phyloP scores from a whole-genome alignment of 2,329 filamentous ascomycete species.

The Pyrenochaeta sp. region DNA sequence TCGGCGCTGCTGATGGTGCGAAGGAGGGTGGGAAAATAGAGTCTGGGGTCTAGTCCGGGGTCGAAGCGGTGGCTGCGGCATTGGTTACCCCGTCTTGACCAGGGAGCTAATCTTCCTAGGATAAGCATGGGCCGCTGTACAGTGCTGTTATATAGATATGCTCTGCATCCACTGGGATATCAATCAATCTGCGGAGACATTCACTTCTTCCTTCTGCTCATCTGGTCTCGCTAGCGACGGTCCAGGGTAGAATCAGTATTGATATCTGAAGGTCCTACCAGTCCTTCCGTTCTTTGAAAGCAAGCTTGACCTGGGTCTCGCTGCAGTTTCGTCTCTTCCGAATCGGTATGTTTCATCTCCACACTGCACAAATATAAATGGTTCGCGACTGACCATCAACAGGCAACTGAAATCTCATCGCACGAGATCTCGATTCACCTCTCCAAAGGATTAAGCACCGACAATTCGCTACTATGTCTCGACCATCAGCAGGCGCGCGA shows the following conservation, averaged over 20 bases:
- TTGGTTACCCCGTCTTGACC: constrained; percentile 33
- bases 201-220: constrained; percentile 17
- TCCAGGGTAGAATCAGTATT: constrained; percentile 10
- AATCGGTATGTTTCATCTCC: constrained; percentile 14
- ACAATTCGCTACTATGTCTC: constrained; percentile 4
- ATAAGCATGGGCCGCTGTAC: constrained; percentile 31
- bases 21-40: constrained; percentile 3
- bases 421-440: neutral
- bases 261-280: neutral
- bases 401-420: neutral
- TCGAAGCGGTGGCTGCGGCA: constrained; percentile 24
- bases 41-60: constrained; percentile 26
- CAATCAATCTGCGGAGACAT: constrained; percentile 31
- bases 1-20: constrained; percentile 5
- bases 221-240: constrained; percentile 17
- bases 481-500: constrained; percentile 32
- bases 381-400: neutral
- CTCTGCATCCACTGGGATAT: constrained; percentile 12
- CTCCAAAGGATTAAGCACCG: neutral
- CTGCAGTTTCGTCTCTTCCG: neutral
- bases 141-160: constrained; percentile 36
- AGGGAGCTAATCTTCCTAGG: constrained; percentile 11
- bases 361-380: neutral
- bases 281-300: neutral
- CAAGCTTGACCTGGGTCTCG: constrained; percentile 5